Conservation (phyloP, 2,329 filamentous ascomycete genomes). For the Sarocladium kiliense region DNA sequence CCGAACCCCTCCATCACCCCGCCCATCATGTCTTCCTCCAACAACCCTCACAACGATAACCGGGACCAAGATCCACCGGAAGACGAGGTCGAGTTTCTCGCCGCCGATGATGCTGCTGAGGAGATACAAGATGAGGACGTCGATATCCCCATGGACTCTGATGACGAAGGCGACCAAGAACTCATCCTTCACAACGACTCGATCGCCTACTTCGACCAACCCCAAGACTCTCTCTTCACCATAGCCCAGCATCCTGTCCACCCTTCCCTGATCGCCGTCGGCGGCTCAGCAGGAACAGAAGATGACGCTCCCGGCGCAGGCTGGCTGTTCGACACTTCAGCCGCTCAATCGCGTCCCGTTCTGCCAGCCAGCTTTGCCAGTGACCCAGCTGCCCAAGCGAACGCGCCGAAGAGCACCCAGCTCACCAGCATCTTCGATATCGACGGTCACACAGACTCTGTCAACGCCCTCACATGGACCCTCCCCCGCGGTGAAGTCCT, state of each 20-base stretch:
- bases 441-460: constrained; percentile 87
- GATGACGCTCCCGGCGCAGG: constrained; percentile 68
- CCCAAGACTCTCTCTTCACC: constrained; percentile 89
- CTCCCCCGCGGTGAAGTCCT: constrained; percentile 77
- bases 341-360: constrained; percentile 58
- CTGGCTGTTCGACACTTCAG: constrained; percentile 75
- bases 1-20: background rate
- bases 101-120: constrained; percentile 72
- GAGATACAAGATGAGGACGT: constrained; percentile 57
- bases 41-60: constrained; percentile 7
- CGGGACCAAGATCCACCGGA: constrained; percentile 31
- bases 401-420: constrained; percentile 45
- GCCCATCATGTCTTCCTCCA: constrained; percentile 7
- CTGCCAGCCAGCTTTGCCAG: constrained; percentile 72
- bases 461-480: constrained; percentile 83
- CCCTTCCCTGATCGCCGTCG: constrained; percentile 76
- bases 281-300: constrained; percentile 60
- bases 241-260: constrained; percentile 87
- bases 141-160: constrained; percentile 77
- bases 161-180: constrained; percentile 60
- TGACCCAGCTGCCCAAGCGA: constrained; percentile 46
- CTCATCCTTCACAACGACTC: constrained; percentile 88
- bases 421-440: constrained; percentile 66
- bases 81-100: constrained; percentile 64
- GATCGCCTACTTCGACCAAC: constrained; percentile 82